A percentile compares a stretch with the other conserved stretches of the same genome.
Conservation (phyloP, 129 eudicot species). For the Apium graveolens region DNA sequence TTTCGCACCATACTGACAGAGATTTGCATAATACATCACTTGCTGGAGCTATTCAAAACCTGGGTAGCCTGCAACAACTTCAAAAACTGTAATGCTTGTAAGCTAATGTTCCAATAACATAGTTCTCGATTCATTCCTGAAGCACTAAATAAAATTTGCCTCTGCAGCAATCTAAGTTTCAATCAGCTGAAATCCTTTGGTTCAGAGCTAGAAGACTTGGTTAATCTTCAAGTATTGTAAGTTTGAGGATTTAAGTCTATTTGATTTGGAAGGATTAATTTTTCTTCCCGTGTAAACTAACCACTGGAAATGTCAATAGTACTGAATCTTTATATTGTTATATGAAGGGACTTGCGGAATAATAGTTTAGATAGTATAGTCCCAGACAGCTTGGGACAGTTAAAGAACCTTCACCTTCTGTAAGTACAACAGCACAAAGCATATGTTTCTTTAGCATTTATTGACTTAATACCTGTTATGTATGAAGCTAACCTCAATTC, state of each 20-base stretch:
- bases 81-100: constrained; percentile 54
- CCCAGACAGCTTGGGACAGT: constrained; percentile 64
- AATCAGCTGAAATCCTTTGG: constrained; percentile 77
- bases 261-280: background rate
- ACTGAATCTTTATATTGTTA: background rate
- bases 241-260: background rate
- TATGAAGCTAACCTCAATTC: background rate
- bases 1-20: constrained; percentile 30
- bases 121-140: constrained; percentile 7
- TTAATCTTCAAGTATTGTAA: constrained; percentile 68
- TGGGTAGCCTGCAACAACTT: constrained; percentile 72
- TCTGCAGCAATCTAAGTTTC: constrained; percentile 79
- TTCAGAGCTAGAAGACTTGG: constrained; percentile 57
- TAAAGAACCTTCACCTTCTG: constrained; percentile 73
- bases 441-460: background rate
- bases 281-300: background rate
- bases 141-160: background rate
- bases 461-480: background rate
- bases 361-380: constrained; percentile 77
- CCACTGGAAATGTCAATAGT: background rate
- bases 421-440: constrained; percentile 25
- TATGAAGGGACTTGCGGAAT: constrained; percentile 68
- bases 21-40: constrained; percentile 90
- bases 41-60: constrained; percentile 69
- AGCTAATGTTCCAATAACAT: background rate